Evolutionary conservation across 1,139 yeast genomes (phyloP).

Genomic region (Blastobotrys aristatus): DNA sequence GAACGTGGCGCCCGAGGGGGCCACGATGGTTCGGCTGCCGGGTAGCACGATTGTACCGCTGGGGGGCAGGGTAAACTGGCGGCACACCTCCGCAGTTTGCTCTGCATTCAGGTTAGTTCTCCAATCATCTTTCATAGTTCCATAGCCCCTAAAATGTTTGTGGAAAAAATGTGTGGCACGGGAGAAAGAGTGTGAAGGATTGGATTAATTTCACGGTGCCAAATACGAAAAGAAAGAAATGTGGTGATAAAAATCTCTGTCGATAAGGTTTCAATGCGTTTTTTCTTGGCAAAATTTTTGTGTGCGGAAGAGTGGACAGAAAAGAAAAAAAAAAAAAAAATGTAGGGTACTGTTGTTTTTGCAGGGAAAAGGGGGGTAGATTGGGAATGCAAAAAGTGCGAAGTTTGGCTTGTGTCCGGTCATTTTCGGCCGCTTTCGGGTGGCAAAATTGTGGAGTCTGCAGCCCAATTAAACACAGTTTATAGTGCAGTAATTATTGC

Average conservation of each 20-base stretch:
- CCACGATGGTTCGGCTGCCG: background rate
- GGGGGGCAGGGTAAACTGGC: slow-evolving; percentile 9
- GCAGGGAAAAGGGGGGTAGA: too few species aligned
- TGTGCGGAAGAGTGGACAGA: too few species aligned
- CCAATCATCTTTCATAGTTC: slow-evolving; percentile 3
- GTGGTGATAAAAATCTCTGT: background rate
- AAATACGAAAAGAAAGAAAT: background rate
- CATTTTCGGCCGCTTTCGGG: too few species aligned
- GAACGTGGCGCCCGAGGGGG: slow-evolving; percentile 16
- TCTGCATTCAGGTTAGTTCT: background rate
- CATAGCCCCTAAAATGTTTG: background rate
- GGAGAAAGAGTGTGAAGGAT: background rate
- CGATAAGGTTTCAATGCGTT: background rate
- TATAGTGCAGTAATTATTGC: too few species aligned
- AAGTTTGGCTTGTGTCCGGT: too few species aligned
- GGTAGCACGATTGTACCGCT: slow-evolving; percentile 10
- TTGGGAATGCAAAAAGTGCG: too few species aligned
- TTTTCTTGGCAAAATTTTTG: background rate
- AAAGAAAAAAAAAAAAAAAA: too few species aligned
- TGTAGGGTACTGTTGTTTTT: too few species aligned
- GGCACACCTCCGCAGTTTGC: slow-evolving; percentile 6
- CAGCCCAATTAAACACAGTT: too few species aligned
- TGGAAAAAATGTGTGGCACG: background rate
- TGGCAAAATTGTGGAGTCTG: too few species aligned
- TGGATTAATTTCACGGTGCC: too few species aligned